Conservation (phyloP, 805 yeast genomes). For the Lachancea lanzarotensis region DNA sequence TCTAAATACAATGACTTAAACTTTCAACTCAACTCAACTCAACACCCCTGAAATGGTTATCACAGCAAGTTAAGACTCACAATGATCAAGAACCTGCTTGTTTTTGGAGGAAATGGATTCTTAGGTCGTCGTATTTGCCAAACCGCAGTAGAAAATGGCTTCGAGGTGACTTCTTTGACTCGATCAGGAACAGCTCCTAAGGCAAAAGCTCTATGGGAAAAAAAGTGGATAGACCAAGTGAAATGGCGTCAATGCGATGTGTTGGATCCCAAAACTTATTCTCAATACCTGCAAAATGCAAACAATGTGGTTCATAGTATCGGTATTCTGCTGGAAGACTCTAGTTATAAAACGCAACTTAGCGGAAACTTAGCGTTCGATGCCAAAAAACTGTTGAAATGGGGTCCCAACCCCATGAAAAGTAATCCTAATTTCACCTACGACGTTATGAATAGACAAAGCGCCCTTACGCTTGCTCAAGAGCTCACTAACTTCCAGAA, state of each 20-base stretch:
- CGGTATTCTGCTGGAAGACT: conserved; percentile 69
- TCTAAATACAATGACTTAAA: too few species aligned
- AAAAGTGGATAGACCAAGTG: conserved; percentile 50
- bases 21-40: too few species aligned
- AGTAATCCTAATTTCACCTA: conserved; percentile 39
- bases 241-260: conserved; percentile 64
- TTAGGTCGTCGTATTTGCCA: conserved; percentile 68
- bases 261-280: conserved; percentile 56
- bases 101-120: conserved; percentile 87
- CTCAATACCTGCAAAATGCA: conserved; percentile 39
- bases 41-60: too few species aligned
- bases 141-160: conserved; percentile 55
- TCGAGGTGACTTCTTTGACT: conserved; percentile 61
- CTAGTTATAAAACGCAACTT: conserved; percentile 49
- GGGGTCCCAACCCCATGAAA: conserved; percentile 53
- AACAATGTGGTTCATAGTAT: conserved; percentile 75
- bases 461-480: conserved; percentile 60
- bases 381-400: conserved; percentile 36
- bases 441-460: conserved; percentile 59
- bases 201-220: conserved; percentile 25
- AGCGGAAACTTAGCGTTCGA: conserved; percentile 24
- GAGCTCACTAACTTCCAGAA: conserved; percentile 35
- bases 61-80: not conserved
- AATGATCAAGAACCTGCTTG: conserved; percentile 38
- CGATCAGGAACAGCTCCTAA: conserved; percentile 52